Evolutionary conservation across 345 rosid species (phyloP), one percentile per base, ranked within the genome.

Genomic region (Eucalyptus caleyi): DNA sequence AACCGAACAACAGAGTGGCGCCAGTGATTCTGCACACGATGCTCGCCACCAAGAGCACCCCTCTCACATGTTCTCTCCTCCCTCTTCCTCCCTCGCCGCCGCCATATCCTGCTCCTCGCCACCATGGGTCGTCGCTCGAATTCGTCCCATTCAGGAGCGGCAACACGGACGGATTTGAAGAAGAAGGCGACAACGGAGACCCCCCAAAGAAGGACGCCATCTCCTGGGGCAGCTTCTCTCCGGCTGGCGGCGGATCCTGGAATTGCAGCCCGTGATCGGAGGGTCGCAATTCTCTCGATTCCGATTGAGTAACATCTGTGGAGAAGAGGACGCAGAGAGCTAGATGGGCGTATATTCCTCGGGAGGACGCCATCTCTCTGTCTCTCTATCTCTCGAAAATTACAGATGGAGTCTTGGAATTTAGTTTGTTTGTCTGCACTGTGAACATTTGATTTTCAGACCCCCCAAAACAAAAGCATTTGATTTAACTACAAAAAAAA

Each of bases 181-280:
- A 16, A 37, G 81, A 69, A 9, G 34, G 82, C n/a, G 85, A 34
- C 7, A 87, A 54, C 12, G 12, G 60, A 54, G 27, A 54, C 60
- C 27, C 50, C 18, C 90, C 91, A 13, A 89, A 89, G 91, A 90
- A 90, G 42, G 88, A 88, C n/a, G n/a, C 26, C 89, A 30, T 72
- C 87, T 54, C 86, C 42, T 21, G 62, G 60, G 90, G 83, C 21
- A 49, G 89, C 32, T 77, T 62, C 34, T 56, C 56, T 9, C 88
- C 77, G 21, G 49, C 59, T 7, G 49, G 47, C 14, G 86, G 62
- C 30, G 86, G 89, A 32, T 85, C 85, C 88, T 88, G 91, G 91
- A 86, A 90, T 24, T 56, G 81, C 49, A 90, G 88, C 50, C 91
- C 90, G 54, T 88, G 91, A 81, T 90, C 91, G 83, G 90, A 88